These are phyloP conservation scores for Xylaria bambusicola DNA, from an alignment of 495 filamentous ascomycete genomes.

Conservation along the genomic window DNA sequence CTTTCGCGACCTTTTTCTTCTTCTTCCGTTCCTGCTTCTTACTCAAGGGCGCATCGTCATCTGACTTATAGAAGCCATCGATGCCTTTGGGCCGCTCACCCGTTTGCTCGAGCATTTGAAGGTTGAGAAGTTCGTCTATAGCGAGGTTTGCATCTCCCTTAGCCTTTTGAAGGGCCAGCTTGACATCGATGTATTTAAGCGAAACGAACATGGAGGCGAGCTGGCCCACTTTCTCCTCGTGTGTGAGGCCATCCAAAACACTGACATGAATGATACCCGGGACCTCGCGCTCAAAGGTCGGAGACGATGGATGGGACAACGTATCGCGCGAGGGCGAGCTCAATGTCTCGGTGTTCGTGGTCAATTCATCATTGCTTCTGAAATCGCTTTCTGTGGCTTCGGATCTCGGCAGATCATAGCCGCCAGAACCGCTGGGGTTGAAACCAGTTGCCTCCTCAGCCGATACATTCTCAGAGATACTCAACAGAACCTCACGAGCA, in stretches of 20 bases:
- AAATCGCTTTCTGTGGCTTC: conserved; percentile 25
- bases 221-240: conserved; percentile 56
- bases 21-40: conserved; percentile 37
- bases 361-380: conserved; percentile 26
- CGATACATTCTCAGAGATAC: conserved; percentile 59
- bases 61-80: conserved; percentile 69
- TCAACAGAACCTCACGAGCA: conserved; percentile 57
- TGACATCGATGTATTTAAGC: conserved; percentile 63
- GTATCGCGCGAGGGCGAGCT: conserved; percentile 13
- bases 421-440: conserved; percentile 73
- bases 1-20: conserved; percentile 22
- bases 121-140: conserved; percentile 80
- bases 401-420: conserved; percentile 20
- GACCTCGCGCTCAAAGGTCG: conserved; percentile 11
- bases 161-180: conserved; percentile 63
- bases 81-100: conserved; percentile 67
- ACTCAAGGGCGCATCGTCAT: conserved; percentile 45
- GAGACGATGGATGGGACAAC: conserved; percentile 23
- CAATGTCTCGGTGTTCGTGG: conserved; percentile 28
- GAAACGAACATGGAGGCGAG: conserved; percentile 71
- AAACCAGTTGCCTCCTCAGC: conserved; percentile 71
- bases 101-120: conserved; percentile 67
- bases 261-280: conserved; percentile 15
- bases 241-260: conserved; percentile 51
- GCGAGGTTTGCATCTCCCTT: conserved; percentile 64